Evolutionary conservation across 2,329 filamentous ascomycete genomes (phyloP).

Genomic region (Aspergillus tubingensis): DNA sequence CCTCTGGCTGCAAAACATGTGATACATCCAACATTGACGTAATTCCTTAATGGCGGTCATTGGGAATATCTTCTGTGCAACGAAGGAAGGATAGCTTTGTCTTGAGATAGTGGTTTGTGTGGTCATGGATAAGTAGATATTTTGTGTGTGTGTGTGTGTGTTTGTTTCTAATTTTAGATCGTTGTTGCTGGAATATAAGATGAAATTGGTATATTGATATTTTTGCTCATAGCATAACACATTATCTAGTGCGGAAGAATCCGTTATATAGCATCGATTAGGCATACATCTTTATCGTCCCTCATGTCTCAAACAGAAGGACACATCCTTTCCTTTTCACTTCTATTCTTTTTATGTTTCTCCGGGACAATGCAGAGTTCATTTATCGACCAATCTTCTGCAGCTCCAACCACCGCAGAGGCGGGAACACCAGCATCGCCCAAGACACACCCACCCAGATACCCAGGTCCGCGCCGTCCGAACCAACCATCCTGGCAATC

Average conservation of each 20-base stretch:
- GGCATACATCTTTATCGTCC: background rate
- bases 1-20: no score
- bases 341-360: background rate
- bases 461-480: constrained; percentile 22
- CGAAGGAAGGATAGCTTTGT: no score
- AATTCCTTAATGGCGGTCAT: no score
- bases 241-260: background rate
- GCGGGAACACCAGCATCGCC: constrained; percentile 28
- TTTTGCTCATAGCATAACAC: background rate
- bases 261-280: background rate
- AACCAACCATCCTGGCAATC: constrained; percentile 33
- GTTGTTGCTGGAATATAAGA: background rate
- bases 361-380: background rate
- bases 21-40: no score
- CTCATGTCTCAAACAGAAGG: background rate
- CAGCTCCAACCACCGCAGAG: constrained; percentile 29
- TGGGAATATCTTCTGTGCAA: no score
- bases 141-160: no score
- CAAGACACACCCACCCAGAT: constrained; percentile 29
- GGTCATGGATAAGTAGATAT: no score
- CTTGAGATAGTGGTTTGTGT: no score
- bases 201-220: background rate
- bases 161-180: no score
- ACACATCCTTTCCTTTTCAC: background rate
- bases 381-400: constrained; percentile 19